phyloP scores from a whole-genome alignment of 1,139 yeast genomes.

The Pichia norvegensis region DNA sequence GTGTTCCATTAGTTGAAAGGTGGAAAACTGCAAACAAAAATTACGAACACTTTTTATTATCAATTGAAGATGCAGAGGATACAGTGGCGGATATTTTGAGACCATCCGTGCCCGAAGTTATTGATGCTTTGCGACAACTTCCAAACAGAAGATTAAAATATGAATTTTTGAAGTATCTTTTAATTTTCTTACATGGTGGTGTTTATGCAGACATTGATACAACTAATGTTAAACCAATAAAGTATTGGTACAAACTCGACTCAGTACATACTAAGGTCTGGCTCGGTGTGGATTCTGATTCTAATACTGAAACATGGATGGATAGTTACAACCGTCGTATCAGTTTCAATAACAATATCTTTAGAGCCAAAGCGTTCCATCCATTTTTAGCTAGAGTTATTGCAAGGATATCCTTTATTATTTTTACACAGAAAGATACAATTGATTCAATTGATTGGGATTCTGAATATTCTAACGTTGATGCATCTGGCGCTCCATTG shows the following conservation, averaged over 20 bases:
- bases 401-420: conserved; percentile 23
- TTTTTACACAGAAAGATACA: conserved; percentile 25
- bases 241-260: conserved; percentile 32
- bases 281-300: conserved; percentile 69
- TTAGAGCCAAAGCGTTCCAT: conserved; percentile 25
- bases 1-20: conserved; percentile 32
- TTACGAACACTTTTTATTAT: conserved; percentile 52
- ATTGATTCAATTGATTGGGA: conserved; percentile 36
- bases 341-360: conserved; percentile 70
- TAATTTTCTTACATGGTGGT: conserved; percentile 63
- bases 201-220: conserved; percentile 73
- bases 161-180: conserved; percentile 62
- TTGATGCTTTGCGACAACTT: conserved; percentile 50
- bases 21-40: conserved; percentile 58
- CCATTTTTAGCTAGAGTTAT: conserved; percentile 26
- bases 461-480: conserved; percentile 54
- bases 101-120: conserved; percentile 49
- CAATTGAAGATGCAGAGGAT: conserved; percentile 52
- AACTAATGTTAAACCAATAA: conserved; percentile 41
- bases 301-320: conserved; percentile 58
- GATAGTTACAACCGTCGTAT: conserved; percentile 55
- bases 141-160: conserved; percentile 61
- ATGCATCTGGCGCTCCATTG: conserved; percentile 37
- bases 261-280: conserved; percentile 23
- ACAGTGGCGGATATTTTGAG: conserved; percentile 46